Percentiles rank a stretch among this genome's conserved stretches.
These are phyloP conservation scores for Spathaspora sp. DNA, from an alignment of 1,139 yeast genomes.

Conservation along the genomic window DNA sequence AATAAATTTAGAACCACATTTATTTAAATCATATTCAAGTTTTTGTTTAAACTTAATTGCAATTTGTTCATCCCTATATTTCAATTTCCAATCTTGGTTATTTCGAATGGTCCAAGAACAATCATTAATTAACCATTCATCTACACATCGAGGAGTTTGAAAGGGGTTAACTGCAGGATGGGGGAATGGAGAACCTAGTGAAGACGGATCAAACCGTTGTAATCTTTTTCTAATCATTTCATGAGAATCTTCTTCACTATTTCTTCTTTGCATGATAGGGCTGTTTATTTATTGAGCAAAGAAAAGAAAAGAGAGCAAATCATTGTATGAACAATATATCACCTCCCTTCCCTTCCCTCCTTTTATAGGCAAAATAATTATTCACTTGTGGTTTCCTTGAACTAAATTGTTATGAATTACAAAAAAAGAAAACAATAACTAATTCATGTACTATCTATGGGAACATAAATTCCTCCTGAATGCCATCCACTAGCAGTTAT, in stretches of 20 bases:
- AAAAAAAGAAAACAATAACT: too few relatives aligned
- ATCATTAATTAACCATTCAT: slow-evolving; percentile 26
- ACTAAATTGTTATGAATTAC: too few relatives aligned
- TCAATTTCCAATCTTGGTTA: slow-evolving; percentile 34
- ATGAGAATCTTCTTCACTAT: too few relatives aligned
- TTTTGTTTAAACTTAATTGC: slow-evolving; percentile 32
- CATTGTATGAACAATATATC: too few relatives aligned
- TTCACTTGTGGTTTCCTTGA: background rate
- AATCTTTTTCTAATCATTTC: too few relatives aligned
- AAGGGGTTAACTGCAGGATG: slow-evolving; percentile 16
- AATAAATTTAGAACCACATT: slow-evolving; percentile 12
- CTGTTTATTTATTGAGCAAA: too few relatives aligned
- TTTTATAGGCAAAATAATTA: background rate
- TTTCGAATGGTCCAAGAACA: slow-evolving; percentile 26
- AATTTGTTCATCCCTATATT: slow-evolving; percentile 27
- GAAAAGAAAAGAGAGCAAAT: too few relatives aligned
- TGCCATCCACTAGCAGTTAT: slow-evolving; percentile 85
- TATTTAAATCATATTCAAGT: too few relatives aligned
- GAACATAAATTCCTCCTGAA: slow-evolving; percentile 52
- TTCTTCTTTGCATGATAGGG: too few relatives aligned
- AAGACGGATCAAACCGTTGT: too few relatives aligned
- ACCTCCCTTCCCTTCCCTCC: background rate
- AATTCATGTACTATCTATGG: slow-evolving; percentile 6
- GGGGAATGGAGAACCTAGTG: slow-evolving; percentile 10
- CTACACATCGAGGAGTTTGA: slow-evolving; percentile 18